These are phyloP conservation scores for Xerocomellus intermedius DNA, from an alignment of 768 basidiomycete species.

Conservation along the genomic window DNA sequence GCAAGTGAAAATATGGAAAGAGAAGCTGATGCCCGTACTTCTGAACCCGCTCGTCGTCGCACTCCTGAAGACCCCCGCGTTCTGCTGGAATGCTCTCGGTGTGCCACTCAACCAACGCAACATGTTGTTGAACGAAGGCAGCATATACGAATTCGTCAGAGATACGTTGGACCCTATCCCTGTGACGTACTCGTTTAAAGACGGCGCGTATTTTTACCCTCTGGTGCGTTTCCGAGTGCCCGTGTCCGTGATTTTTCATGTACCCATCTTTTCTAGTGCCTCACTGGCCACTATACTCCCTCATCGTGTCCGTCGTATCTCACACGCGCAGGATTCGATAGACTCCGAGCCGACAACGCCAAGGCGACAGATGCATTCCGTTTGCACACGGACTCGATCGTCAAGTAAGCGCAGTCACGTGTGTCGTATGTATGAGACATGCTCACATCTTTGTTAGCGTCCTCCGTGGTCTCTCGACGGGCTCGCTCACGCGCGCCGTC, in stretches of 20 bases:
- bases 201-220: conserved; percentile 67
- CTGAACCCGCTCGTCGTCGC: conserved; percentile 56
- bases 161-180: conserved; percentile 53
- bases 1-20: conserved; percentile 62
- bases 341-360: conserved; percentile 48
- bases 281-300: conserved; percentile 56
- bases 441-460: conserved; percentile 34
- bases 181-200: conserved; percentile 50
- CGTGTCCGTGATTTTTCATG: background rate
- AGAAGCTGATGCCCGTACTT: conserved; percentile 58
- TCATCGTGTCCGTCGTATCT: conserved; percentile 65
- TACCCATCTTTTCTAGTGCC: conserved; percentile 20
- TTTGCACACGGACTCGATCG: conserved; percentile 69
- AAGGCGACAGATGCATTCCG: conserved; percentile 53
- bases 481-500: conserved; percentile 58
- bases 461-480: conserved; percentile 40
- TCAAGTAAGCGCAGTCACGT: conserved; percentile 45
- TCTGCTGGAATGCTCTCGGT: conserved; percentile 79
- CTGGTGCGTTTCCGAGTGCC: conserved; percentile 34
- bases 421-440: background rate
- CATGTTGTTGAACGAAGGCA: conserved; percentile 55
- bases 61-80: conserved; percentile 41
- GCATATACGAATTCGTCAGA: conserved; percentile 47
- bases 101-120: conserved; percentile 69
- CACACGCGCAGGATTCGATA: conserved; percentile 56